Percentiles rank a stretch among this genome's conserved stretches.
phyloP scores from a whole-genome alignment of 257 asterid species.

The Galeopsis tetrahit region DNA sequence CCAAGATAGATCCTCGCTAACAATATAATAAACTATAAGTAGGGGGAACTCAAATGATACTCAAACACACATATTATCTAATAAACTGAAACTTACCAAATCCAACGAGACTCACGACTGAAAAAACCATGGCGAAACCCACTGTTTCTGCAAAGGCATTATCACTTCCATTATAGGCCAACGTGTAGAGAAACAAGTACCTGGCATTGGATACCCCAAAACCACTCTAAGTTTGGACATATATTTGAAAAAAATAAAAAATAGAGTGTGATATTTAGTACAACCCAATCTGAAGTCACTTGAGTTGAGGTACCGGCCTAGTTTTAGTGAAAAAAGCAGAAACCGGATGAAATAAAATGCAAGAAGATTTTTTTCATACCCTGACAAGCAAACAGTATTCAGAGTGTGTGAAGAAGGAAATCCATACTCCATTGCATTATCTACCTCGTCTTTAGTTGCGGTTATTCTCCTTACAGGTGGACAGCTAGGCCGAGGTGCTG shows the following conservation, averaged over 20 bases:
- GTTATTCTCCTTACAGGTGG: conserved; percentile 78
- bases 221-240: neutral
- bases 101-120: conserved; percentile 68
- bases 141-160: conserved; percentile 37
- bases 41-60: conserved; percentile 24
- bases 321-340: neutral
- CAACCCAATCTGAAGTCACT: neutral
- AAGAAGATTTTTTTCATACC: conserved; percentile 48
- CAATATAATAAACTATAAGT: conserved; percentile 24
- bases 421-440: conserved; percentile 86
- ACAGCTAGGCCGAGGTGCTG: conserved; percentile 85
- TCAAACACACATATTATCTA: conserved; percentile 4
- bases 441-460: conserved; percentile 75
- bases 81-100: conserved; percentile 53
- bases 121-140: conserved; percentile 55
- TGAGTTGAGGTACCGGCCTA: neutral
- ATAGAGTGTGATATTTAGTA: neutral
- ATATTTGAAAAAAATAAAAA: too few relatives aligned
- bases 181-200: conserved; percentile 67
- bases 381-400: conserved; percentile 88
- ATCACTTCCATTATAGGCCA: conserved; percentile 46
- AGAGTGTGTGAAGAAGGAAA: conserved; percentile 94
- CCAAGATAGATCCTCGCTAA: conserved; percentile 89
- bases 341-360: neutral
- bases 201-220: conserved; percentile 39